A percentile compares a stretch with the other conserved stretches of the same genome.
Conservation (phyloP, 805 yeast species). For the Jamesozyma jinghongensis region DNA sequence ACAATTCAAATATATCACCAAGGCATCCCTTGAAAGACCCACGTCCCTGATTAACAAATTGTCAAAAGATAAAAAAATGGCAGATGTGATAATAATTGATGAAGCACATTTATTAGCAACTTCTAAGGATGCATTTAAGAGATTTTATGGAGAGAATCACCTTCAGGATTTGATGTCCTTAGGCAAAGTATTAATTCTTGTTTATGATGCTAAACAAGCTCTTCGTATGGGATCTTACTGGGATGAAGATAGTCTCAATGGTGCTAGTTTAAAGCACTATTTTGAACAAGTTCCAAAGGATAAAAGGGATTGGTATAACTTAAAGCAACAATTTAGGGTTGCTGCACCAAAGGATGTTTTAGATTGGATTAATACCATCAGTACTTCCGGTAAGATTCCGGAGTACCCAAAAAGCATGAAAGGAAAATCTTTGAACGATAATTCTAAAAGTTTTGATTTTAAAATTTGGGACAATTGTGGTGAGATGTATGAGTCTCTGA, state of each 20-base stretch:
- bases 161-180: conserved; percentile 33
- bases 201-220: conserved; percentile 39
- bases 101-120: conserved; percentile 40
- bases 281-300: conserved; percentile 14
- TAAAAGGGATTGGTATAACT: conserved; percentile 23
- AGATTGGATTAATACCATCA: conserved; percentile 34
- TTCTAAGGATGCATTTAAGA: conserved; percentile 37
- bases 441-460: conserved; percentile 23
- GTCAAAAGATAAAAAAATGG: conserved; percentile 20
- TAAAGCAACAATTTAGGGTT: conserved; percentile 37
- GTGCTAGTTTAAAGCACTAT: conserved; percentile 28
- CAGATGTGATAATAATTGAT: conserved; percentile 37
- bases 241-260: conserved; percentile 30
- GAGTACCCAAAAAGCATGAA: conserved; percentile 24
- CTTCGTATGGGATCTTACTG: conserved; percentile 40
- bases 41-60: conserved; percentile 35
- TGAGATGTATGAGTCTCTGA: conserved; percentile 33
- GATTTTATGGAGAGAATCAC: conserved; percentile 38
- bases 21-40: conserved; percentile 37
- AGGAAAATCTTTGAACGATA: conserved; percentile 5
- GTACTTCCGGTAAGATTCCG: conserved; percentile 30
- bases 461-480: conserved; percentile 36
- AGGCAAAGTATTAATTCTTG: conserved; percentile 34
- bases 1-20: conserved; percentile 31
- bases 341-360: conserved; percentile 33